Conservation (phyloP, 2,329 filamentous ascomycete genomes). For the Pseudogymnoascus sp. region DNA sequence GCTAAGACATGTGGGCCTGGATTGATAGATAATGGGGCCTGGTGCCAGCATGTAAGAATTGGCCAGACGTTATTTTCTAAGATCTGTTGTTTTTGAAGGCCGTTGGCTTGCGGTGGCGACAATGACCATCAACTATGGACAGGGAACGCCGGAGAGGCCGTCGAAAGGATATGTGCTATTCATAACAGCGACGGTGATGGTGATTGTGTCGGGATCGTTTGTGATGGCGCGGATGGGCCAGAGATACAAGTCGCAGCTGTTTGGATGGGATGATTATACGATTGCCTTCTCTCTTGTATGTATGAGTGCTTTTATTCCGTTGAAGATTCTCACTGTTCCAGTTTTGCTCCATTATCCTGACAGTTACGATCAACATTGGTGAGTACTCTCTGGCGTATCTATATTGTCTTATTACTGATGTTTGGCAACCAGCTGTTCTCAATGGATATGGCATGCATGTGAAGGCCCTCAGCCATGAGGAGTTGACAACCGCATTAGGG, state of each 20-base stretch:
- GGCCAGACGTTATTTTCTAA: background rate
- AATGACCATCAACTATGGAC: background rate
- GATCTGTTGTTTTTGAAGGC: background rate
- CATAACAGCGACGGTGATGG: background rate
- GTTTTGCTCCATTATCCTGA: background rate
- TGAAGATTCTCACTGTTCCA: background rate
- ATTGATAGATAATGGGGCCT: background rate
- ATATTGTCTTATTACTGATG: background rate
- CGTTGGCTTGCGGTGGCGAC: background rate
- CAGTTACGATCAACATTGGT: background rate
- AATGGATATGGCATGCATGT: constrained; percentile 39
- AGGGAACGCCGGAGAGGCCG: background rate
- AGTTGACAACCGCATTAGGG: constrained; percentile 33
- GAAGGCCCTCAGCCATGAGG: constrained; percentile 28
- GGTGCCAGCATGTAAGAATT: background rate
- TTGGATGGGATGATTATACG: background rate
- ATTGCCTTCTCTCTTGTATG: background rate
- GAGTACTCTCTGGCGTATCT: background rate
- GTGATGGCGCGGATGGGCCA: background rate
- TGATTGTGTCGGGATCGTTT: background rate
- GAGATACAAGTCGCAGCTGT: background rate
- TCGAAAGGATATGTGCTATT: background rate
- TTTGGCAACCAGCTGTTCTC: constrained; percentile 27
- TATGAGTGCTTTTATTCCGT: background rate
- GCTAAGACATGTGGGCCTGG: background rate